Percentiles rank a stretch among this genome's conserved stretches.
phyloP scores from a whole-genome alignment of 2,329 filamentous ascomycete genomes.

The Xylariaceae sp. region DNA sequence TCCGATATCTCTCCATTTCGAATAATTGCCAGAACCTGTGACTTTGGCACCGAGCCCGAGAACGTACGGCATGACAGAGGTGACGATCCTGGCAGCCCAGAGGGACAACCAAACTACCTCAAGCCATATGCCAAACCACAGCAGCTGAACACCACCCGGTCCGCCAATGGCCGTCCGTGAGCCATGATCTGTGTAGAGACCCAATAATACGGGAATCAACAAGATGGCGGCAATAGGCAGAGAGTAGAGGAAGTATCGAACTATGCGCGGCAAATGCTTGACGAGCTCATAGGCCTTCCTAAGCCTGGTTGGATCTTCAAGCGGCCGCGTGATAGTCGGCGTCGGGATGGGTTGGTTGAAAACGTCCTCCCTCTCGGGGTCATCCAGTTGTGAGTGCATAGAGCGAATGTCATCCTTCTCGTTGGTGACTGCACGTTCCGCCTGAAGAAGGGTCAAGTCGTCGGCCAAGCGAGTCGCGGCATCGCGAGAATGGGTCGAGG shows the following conservation, averaged over 20 bases:
- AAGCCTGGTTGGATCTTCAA: conserved; percentile 55
- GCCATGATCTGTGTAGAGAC: conserved; percentile 47
- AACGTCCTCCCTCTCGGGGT: conserved; percentile 27
- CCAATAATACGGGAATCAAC: conserved; percentile 63
- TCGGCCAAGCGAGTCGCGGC: conserved; percentile 29
- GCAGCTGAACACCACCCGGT: conserved; percentile 68
- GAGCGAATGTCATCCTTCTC: conserved; percentile 23
- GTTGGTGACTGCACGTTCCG: conserved; percentile 29
- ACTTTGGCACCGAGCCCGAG: conserved; percentile 58
- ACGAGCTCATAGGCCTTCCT: conserved; percentile 58
- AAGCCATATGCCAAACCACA: conserved; percentile 95
- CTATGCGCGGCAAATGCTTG: conserved; percentile 51
- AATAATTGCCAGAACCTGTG: conserved; percentile 74
- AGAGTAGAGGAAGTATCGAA: conserved; percentile 70
- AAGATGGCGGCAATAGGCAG: conserved; percentile 58
- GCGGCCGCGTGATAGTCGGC: conserved; percentile 34
- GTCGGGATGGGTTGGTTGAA: conserved; percentile 29
- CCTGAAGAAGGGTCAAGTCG: conserved; percentile 31
- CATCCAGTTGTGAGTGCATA: conserved; percentile 23
- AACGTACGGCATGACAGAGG: conserved; percentile 44
- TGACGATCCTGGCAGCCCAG: conserved; percentile 64
- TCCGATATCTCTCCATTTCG: conserved; percentile 90
- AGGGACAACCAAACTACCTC: conserved; percentile 89
- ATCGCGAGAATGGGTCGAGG: conserved; percentile 25
- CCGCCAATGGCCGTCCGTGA: conserved; percentile 50